A percentile compares a stretch with the other conserved stretches of the same genome.
Conservation (phyloP, 1,284 basidiomycete species). For the Trametes hirsuta region DNA sequence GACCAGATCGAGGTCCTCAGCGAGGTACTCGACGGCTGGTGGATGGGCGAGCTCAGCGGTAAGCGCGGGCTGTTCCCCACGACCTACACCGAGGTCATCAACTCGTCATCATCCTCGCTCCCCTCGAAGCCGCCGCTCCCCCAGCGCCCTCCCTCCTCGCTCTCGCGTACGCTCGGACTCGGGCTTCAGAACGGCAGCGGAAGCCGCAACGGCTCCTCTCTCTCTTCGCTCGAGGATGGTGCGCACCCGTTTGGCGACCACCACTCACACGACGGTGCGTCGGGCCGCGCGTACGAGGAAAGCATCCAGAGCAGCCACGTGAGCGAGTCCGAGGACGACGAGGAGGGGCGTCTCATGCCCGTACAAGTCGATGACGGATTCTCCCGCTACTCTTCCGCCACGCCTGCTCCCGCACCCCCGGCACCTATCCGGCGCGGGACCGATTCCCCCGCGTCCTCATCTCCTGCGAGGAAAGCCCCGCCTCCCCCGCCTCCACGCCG, state of each 20-base stretch:
- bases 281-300: constrained; percentile 26
- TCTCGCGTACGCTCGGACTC: constrained; percentile 16
- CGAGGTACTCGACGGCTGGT: constrained; percentile 85
- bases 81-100: constrained; percentile 63
- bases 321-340: constrained; percentile 18
- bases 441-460: neutral
- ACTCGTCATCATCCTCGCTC: constrained; percentile 29
- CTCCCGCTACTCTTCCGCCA: constrained; percentile 17
- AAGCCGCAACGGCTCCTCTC: constrained; percentile 18
- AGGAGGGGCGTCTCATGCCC: constrained; percentile 21
- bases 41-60: constrained; percentile 76
- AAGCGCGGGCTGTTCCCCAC: constrained; percentile 78
- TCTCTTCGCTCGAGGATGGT: constrained; percentile 30
- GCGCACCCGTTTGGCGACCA: constrained; percentile 44
- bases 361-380: constrained; percentile 20
- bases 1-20: constrained; percentile 74
- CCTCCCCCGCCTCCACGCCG: constrained; percentile 37
- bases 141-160: constrained; percentile 23
- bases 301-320: constrained; percentile 29
- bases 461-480: constrained; percentile 27
- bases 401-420: constrained; percentile 2
- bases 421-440: constrained; percentile 10
- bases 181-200: constrained; percentile 5
- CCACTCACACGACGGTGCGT: neutral
- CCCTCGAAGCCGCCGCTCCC: constrained; percentile 36